Evolutionary conservation across 2,329 filamentous ascomycete species (phyloP).

Genomic region (Colletotrichum sp.): DNA sequence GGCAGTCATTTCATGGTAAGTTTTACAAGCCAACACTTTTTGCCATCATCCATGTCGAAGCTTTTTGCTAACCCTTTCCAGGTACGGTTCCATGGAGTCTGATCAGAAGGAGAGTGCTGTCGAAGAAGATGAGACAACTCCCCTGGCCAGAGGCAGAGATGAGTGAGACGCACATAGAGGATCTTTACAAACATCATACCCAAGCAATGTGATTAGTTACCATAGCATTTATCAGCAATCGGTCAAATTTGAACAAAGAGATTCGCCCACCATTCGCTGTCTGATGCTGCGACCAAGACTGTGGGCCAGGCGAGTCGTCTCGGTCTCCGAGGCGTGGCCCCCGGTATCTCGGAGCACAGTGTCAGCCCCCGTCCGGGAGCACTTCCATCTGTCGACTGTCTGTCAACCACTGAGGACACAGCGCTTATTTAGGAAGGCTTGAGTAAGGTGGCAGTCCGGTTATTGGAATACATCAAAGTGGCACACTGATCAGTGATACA

Average conservation of each 20-base stretch:
- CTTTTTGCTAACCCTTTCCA: not conserved
- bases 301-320: not conserved
- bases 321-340: not conserved
- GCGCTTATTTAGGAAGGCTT: not conserved
- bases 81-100: conserved; percentile 14
- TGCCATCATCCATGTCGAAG: not conserved
- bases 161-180: not conserved
- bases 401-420: not conserved
- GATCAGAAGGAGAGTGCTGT: not conserved
- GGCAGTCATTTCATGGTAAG: conserved; percentile 20
- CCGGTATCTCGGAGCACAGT: not conserved
- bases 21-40: not conserved
- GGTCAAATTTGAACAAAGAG: not conserved
- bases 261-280: not conserved
- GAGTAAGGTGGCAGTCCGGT: fast-evolving
- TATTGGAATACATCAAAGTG: fast-evolving
- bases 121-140: not conserved
- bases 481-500: not conserved
- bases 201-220: not conserved
- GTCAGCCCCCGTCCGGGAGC: not conserved
- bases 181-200: not conserved
- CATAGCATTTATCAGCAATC: not conserved
- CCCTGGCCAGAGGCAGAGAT: not conserved
- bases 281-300: not conserved
- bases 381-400: not conserved